Evolutionary conservation across 805 yeast genomes (phyloP), one percentile per base, ranked within the genome.

Genomic region (Hemisphaericaspora nanyangensis): DNA sequence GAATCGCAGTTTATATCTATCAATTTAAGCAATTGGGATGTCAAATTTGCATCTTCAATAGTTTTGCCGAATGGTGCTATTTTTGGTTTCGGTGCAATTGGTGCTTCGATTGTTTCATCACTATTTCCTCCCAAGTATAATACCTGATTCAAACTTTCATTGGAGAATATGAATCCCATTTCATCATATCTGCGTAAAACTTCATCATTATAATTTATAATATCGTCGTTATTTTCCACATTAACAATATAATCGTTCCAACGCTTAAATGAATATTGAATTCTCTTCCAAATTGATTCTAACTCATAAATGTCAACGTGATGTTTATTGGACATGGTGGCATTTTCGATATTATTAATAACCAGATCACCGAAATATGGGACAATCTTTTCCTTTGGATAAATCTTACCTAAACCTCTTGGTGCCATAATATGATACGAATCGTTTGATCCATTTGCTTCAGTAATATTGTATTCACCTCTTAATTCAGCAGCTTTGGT

Each of bases 341-440:
- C 26, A 29, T 29, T 29, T 3, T 16, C 11, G 12, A 17, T 17
- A 44, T 68, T 73, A 46, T 65, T 65, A 13, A 88, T 78, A 7
- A 79, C 68, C 47, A 90, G 68, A 55, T 90, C 98, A 8, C 96
- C 97, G 64, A 87, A 90, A 54, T 81, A 90, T 1, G 98, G 96
- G 33, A 91, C 80, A 10, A 85, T 95, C 39, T 79, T 77, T 35
- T 79, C 80, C 52, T 85, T 85, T 0, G 91, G 76, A 50, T 84
- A 88, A 1, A 76, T 66, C 40, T 76, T 75, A 28, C 96, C 96
- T 48, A 91, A 71, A 8, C 95, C 93, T 50, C 91, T 85, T 3
- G 96, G 88, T 7, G 95, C 90, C 68, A 87, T 74, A 20, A 89
- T 79, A 63, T 82, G 85, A 46, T 76, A 80, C 20, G 82, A 79